Evolutionary conservation across 495 filamentous ascomycete genomes (phyloP).

Genomic region (Lichina pygmaea): DNA sequence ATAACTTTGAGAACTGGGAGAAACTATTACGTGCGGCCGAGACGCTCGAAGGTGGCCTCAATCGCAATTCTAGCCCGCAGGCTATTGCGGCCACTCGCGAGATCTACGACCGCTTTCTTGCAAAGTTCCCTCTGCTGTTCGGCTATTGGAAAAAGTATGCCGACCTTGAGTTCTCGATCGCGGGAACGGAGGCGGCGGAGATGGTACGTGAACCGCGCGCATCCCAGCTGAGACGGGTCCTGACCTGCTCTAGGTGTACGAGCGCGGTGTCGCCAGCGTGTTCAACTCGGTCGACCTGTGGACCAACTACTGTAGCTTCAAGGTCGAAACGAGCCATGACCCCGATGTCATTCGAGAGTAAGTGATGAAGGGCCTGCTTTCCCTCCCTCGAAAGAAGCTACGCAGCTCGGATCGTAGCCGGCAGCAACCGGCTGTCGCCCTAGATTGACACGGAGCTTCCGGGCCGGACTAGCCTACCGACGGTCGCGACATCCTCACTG

Average conservation of each 20-base stretch:
- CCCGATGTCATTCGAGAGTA: slow-evolving; percentile 96
- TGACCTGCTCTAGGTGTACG: slow-evolving; percentile 41
- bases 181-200: slow-evolving; percentile 88
- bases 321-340: slow-evolving; percentile 89
- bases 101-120: slow-evolving; percentile 75
- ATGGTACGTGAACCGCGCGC: slow-evolving; percentile 33
- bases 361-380: slow-evolving; percentile 47
- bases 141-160: slow-evolving; percentile 99
- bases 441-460: slow-evolving; percentile 6
- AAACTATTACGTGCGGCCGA: slow-evolving; percentile 65
- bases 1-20: slow-evolving; percentile 91
- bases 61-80: slow-evolving; percentile 85
- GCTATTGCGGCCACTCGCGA: slow-evolving; percentile 64
- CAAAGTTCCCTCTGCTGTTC: slow-evolving; percentile 86
- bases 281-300: slow-evolving; percentile 83
- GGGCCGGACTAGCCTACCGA: slow-evolving; percentile 8
- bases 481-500: slow-evolving; percentile 9
- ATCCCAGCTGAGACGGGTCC: neutral
- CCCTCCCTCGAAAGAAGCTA: slow-evolving; percentile 20
- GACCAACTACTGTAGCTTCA: slow-evolving; percentile 93
- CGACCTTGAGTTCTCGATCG: slow-evolving; percentile 87
- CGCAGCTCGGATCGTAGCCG: slow-evolving; percentile 12
- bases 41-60: slow-evolving; percentile 72
- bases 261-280: slow-evolving; percentile 83
- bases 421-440: slow-evolving; percentile 9